Percentiles rank a stretch among this genome's conserved stretches.
These are phyloP conservation scores for Linanthus parryae DNA, from an alignment of 148 eudicot species.

Conservation along the genomic window DNA sequence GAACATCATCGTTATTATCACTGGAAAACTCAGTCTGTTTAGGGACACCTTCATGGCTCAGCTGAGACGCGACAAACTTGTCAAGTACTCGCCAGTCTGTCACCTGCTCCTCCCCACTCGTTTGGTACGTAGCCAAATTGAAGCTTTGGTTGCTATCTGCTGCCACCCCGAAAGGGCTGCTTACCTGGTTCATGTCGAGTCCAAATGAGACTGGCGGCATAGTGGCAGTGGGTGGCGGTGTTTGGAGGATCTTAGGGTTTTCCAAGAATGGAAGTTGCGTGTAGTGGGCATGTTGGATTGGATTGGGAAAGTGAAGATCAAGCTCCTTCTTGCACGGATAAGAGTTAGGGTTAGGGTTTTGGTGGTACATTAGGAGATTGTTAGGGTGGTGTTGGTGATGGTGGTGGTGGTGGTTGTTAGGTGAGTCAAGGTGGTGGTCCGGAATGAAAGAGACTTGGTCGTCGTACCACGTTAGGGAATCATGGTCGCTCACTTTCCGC, in stretches of 20 bases:
- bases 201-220: constrained; percentile 9
- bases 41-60: constrained; percentile 40
- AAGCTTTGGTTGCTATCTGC: constrained; percentile 21
- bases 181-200: constrained; percentile 25
- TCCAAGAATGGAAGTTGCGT: constrained; percentile 38
- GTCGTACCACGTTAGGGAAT: constrained; percentile 67
- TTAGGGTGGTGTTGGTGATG: background rate
- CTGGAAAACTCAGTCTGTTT: constrained; percentile 21
- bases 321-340: constrained; percentile 51
- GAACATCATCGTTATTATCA: constrained; percentile 3
- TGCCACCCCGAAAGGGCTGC: too few species aligned
- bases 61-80: constrained; percentile 80
- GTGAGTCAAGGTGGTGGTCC: constrained; percentile 22
- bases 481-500: constrained; percentile 36
- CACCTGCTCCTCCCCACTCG: constrained; percentile 26
- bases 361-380: too few species aligned
- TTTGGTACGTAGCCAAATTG: constrained; percentile 2
- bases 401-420: constrained; percentile 16
- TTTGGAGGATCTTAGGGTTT: constrained; percentile 28
- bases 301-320: constrained; percentile 33
- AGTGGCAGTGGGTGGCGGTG: background rate
- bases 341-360: too few species aligned
- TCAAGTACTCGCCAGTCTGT: constrained; percentile 81
- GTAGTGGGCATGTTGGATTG: constrained; percentile 28
- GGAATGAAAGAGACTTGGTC: constrained; percentile 66